Evolutionary conservation across 805 yeast genomes (phyloP), one percentile per base, ranked within the genome.

Genomic region (Isabelozyma pseudorhagii): DNA sequence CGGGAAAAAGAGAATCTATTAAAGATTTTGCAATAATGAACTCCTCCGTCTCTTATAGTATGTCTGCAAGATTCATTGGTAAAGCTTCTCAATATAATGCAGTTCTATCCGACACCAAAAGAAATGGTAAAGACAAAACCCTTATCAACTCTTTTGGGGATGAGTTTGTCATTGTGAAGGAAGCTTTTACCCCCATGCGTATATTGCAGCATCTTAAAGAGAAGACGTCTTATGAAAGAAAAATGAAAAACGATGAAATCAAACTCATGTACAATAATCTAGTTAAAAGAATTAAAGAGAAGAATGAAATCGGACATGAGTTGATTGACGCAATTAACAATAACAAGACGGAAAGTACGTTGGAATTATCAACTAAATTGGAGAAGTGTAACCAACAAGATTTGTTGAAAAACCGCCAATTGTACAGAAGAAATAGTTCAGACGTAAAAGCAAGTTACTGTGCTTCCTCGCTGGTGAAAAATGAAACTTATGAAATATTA

Each of bases 91-190:
- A 59, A 34, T 70, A 68, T 57, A 56, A 62, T 15, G 68, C 58
- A 13, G 57, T 52, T 53, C 47, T 47, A 44, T 34, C 45, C 11
- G 34, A 50, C 47, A 40, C 52, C 39, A 43, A 47, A 43, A 40
- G 45, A 28, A 52, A 49, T 15, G 58, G 56, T 14, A 51, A 48
- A 7, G 49, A 47, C 10, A 45, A 60, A 38, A 63, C 69, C 4
- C 61, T 68, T 49, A 62, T 67, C 44, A 69, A 69, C 51, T 58
- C 67, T 25, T 50, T 48, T 29, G 75, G 75, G 53, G 75, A 72
- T 49, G 78, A 73, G 56, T 72, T 63, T 51, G 64, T 71, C 27
- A 71, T 72, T 31, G 59, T 72, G 44, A 71, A 69, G 52, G 72
- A 71, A 46, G 39, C 50, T 14, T 52, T 54, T 6, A 55, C 56